Conservation (phyloP, 768 basidiomycete species). For the Phallus indusiatus region DNA sequence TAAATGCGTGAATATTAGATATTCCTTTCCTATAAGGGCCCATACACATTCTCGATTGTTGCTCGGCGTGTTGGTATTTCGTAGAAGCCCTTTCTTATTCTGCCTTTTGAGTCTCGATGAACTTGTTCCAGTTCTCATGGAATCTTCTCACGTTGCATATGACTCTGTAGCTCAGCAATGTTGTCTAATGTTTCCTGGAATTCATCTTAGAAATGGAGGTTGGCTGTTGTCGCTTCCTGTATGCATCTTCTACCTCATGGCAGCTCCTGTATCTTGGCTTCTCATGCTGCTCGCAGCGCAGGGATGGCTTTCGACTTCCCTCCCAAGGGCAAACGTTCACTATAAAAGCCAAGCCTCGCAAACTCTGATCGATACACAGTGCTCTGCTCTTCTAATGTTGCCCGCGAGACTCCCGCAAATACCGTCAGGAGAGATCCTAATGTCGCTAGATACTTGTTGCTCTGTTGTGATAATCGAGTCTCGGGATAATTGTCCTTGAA, state of each 20-base stretch:
- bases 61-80: constrained; percentile 41
- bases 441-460: no score
- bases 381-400: background rate
- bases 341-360: background rate
- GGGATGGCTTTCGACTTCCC: background rate
- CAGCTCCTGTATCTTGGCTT: background rate
- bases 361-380: background rate
- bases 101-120: constrained; percentile 45
- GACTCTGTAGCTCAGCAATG: constrained; percentile 6
- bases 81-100: constrained; percentile 5
- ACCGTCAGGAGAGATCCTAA: no score
- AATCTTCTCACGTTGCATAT: constrained; percentile 41
- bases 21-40: constrained; percentile 34
- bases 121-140: constrained; percentile 48
- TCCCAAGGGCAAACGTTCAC: background rate
- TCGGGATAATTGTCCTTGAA: no score
- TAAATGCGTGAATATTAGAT: constrained; percentile 22
- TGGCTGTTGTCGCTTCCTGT: background rate
- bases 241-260: background rate
- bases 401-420: no score
- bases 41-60: constrained; percentile 51
- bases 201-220: background rate
- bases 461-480: no score
- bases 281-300: background rate
- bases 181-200: background rate